A percentile compares a stretch with the other conserved stretches of the same genome.
Conservation (phyloP, 805 yeast species). For the Yamadazyma phyllophila region DNA sequence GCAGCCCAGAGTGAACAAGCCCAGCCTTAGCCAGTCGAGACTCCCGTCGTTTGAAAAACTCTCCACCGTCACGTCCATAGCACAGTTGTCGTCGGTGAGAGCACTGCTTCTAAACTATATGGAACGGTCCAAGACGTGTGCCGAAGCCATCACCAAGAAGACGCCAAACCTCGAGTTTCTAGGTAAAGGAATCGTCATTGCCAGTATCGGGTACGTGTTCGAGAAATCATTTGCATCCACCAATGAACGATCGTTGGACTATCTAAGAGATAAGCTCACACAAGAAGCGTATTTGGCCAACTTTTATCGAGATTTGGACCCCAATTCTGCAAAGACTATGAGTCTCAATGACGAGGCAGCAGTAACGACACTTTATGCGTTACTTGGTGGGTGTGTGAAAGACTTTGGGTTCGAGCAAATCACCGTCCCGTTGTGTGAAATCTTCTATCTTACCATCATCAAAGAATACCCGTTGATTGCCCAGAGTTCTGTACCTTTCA, state of each 20-base stretch:
- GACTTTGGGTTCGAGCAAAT: conserved; percentile 79
- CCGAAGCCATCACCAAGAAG: conserved; percentile 38
- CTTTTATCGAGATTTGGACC: conserved; percentile 48
- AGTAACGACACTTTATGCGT: conserved; percentile 51
- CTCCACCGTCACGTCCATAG: neutral
- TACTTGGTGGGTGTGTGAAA: conserved; percentile 68
- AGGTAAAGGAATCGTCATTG: conserved; percentile 55
- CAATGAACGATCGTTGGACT: conserved; percentile 53
- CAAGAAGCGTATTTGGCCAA: conserved; percentile 41
- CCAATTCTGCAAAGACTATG: conserved; percentile 17
- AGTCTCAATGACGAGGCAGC: conserved; percentile 48
- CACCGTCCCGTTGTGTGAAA: conserved; percentile 64
- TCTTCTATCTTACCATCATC: conserved; percentile 58
- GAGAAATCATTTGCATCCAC: conserved; percentile 60
- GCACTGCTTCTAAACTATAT: conserved; percentile 31
- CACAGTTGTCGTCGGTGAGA: conserved; percentile 1
- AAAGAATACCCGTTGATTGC: conserved; percentile 65
- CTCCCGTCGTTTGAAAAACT: conserved; percentile 5
- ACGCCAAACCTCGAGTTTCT: conserved; percentile 51
- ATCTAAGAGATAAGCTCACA: conserved; percentile 45
- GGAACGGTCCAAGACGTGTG: conserved; percentile 63
- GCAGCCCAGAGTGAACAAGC: conserved; percentile 30
- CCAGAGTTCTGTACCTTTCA: conserved; percentile 34
- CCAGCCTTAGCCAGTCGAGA: neutral
- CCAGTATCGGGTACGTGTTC: conserved; percentile 59